Evolutionary conservation across 495 filamentous ascomycete species (phyloP).

Genomic region (Penicillium diatomitis): DNA sequence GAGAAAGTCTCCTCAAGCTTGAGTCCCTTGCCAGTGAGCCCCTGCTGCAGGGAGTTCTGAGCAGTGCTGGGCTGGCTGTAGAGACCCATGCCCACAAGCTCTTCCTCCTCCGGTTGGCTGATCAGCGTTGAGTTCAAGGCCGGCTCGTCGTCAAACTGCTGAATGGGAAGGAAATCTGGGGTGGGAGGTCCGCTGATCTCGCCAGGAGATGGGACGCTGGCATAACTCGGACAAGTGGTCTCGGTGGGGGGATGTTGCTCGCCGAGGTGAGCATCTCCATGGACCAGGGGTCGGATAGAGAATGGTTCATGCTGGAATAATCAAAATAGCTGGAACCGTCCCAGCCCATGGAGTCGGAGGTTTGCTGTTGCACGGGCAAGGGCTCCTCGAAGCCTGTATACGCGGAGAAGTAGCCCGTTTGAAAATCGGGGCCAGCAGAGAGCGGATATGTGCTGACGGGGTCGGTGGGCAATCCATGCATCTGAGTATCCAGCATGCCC

Average conservation of each 20-base stretch:
- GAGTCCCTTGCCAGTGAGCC: slow-evolving; percentile 55
- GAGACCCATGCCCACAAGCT: slow-evolving; percentile 74
- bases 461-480: slow-evolving; percentile 13
- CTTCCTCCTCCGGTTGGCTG: slow-evolving; percentile 48
- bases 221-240: slow-evolving; percentile 27
- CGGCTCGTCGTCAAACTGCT: slow-evolving; percentile 29
- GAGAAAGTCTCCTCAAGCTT: slow-evolving; percentile 81
- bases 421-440: slow-evolving; percentile 21
- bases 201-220: slow-evolving; percentile 32
- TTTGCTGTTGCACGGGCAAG: slow-evolving; percentile 35
- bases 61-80: slow-evolving; percentile 58
- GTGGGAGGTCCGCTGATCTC: slow-evolving; percentile 46
- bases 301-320: slow-evolving; percentile 13
- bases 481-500: slow-evolving; percentile 14
- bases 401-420: slow-evolving; percentile 18
- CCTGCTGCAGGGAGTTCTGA: slow-evolving; percentile 36
- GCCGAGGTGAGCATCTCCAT: slow-evolving; percentile 34
- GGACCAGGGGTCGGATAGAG: slow-evolving; percentile 27
- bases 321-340: slow-evolving; percentile 11
- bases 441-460: slow-evolving; percentile 21
- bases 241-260: slow-evolving; percentile 27
- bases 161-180: slow-evolving; percentile 47
- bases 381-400: slow-evolving; percentile 26
- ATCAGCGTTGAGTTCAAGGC: slow-evolving; percentile 20
- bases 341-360: slow-evolving; percentile 26